phyloP scores from a whole-genome alignment of 2,329 filamentous ascomycete genomes.

The Orbilia quercus region DNA sequence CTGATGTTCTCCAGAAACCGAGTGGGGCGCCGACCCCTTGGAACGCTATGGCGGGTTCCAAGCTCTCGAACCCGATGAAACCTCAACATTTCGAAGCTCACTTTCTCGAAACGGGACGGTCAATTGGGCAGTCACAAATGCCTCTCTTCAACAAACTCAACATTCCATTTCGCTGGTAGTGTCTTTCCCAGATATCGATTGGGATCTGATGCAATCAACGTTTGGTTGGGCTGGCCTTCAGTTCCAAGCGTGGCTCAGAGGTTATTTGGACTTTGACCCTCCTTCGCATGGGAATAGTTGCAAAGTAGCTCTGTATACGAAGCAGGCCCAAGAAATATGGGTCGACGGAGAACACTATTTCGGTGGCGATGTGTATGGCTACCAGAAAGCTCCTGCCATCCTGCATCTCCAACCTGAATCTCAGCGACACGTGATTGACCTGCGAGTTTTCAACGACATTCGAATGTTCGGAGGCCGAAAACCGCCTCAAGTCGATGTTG shows the following conservation, averaged over 20 bases:
- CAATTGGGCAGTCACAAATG: constrained; percentile 64
- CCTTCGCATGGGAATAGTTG: constrained; percentile 61
- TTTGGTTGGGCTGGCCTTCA: constrained; percentile 72
- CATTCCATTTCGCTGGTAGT: constrained; percentile 15
- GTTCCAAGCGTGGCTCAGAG: constrained; percentile 71
- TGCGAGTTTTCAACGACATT: constrained; percentile 70
- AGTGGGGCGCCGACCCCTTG: constrained; percentile 71
- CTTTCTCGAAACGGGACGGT: constrained; percentile 67
- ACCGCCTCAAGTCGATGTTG: constrained; percentile 65
- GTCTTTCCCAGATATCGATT: constrained; percentile 65
- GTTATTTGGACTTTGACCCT: constrained; percentile 59
- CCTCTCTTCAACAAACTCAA: constrained; percentile 45
- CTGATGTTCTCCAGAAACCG: constrained; percentile 65
- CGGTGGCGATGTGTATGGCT: constrained; percentile 70
- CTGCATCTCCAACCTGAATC: constrained; percentile 64
- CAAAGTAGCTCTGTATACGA: constrained; percentile 63
- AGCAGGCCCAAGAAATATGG: constrained; percentile 68
- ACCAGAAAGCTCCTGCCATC: constrained; percentile 67
- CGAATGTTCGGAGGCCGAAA: constrained; percentile 68
- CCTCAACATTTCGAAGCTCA: constrained; percentile 66
- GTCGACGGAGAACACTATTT: constrained; percentile 68
- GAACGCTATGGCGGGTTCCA: constrained; percentile 69
- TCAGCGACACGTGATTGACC: constrained; percentile 67
- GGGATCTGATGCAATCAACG: constrained; percentile 67
- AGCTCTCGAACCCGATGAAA: constrained; percentile 64